phyloP scores from a whole-genome alignment of 768 basidiomycete species.

The Tephrocybe rancida region DNA sequence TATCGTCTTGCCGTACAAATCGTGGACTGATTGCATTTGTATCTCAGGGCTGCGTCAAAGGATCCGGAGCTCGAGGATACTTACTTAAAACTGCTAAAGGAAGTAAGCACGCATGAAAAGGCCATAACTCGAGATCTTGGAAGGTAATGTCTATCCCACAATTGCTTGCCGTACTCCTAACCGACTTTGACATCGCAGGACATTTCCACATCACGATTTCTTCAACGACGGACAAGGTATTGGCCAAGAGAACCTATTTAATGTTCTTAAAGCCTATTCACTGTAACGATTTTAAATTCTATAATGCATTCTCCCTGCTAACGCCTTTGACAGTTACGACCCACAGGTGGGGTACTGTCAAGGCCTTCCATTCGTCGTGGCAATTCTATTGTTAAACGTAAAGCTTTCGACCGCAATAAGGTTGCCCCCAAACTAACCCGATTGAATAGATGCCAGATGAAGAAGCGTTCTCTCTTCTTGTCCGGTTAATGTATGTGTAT shows the following conservation, averaged over 20 bases:
- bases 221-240: conserved; percentile 94
- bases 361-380: conserved; percentile 95
- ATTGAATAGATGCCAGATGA: conserved; percentile 93
- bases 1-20: conserved; percentile 1
- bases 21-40: conserved; percentile 13
- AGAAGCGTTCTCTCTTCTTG: conserved; percentile 95
- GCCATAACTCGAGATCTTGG: conserved; percentile 92
- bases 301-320: conserved; percentile 3
- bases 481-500: conserved; percentile 95
- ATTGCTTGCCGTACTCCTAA: conserved; percentile 13
- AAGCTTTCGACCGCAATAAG: conserved; percentile 18
- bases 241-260: conserved; percentile 97
- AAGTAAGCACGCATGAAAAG: conserved; percentile 88
- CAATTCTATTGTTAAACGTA: conserved; percentile 90
- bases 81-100: conserved; percentile 83
- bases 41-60: conserved; percentile 86
- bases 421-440: conserved; percentile 9
- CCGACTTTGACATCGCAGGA: conserved; percentile 45
- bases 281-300: conserved; percentile 51
- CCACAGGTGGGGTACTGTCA: conserved; percentile 97
- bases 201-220: conserved; percentile 96
- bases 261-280: conserved; percentile 97
- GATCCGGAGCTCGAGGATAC: conserved; percentile 81
- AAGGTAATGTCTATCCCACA: conserved; percentile 45
- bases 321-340: conserved; percentile 61